phyloP scores from a whole-genome alignment of 768 basidiomycete genomes.

The Austroboletus eburneus region DNA sequence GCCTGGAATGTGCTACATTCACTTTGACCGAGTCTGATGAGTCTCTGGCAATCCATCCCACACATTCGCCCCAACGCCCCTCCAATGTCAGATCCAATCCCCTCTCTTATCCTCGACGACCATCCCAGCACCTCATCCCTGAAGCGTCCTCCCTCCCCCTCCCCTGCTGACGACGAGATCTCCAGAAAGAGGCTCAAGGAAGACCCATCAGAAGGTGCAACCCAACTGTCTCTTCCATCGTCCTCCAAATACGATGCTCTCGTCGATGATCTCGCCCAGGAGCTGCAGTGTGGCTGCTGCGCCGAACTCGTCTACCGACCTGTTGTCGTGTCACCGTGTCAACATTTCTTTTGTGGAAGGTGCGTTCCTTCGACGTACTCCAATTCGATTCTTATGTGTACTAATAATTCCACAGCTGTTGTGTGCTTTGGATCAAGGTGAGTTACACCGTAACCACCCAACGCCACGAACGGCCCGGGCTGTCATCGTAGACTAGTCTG shows the following conservation, averaged over 20 bases:
- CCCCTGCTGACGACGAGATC: slow-evolving; percentile 41
- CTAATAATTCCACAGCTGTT: slow-evolving; percentile 59
- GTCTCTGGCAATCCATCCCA: slow-evolving; percentile 17
- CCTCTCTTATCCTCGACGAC: slow-evolving; percentile 9
- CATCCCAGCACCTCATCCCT: slow-evolving; percentile 25
- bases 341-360: slow-evolving; percentile 93
- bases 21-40: slow-evolving; percentile 18
- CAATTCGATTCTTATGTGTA: slow-evolving; percentile 26
- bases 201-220: slow-evolving; percentile 25
- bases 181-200: slow-evolving; percentile 63
- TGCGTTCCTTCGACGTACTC: slow-evolving; percentile 28
- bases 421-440: slow-evolving; percentile 79
- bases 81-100: neutral
- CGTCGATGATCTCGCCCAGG: slow-evolving; percentile 62
- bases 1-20: slow-evolving; percentile 13
- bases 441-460: slow-evolving; percentile 28
- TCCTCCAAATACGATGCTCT: slow-evolving; percentile 32
- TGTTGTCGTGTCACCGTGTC: slow-evolving; percentile 78
- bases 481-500: neutral
- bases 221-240: slow-evolving; percentile 11
- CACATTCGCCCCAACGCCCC: slow-evolving; percentile 1
- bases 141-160: slow-evolving; percentile 62
- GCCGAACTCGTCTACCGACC: slow-evolving; percentile 78
- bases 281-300: slow-evolving; percentile 85
- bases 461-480: slow-evolving; percentile 4